Conservation (phyloP, 2,329 filamentous ascomycete genomes). For the Torrubiellomyces zombiae region DNA sequence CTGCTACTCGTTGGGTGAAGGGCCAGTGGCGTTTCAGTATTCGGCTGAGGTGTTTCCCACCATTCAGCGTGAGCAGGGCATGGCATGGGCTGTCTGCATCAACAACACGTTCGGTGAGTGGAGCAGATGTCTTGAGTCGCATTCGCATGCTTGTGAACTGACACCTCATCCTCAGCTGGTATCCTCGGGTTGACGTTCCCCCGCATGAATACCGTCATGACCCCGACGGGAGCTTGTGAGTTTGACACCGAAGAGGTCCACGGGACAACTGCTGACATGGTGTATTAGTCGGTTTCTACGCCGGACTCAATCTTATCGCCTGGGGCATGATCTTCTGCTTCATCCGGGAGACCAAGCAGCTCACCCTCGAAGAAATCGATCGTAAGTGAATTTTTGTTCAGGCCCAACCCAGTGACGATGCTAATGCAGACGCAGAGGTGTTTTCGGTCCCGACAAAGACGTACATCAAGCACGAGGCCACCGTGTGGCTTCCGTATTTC, state of each 20-base stretch:
- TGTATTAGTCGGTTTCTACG: slow-evolving; percentile 24
- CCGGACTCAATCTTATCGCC: slow-evolving; percentile 26
- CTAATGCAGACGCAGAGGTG: slow-evolving; percentile 10
- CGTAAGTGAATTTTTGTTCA: slow-evolving; percentile 5
- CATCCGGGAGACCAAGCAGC: slow-evolving; percentile 30
- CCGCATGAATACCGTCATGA: slow-evolving; percentile 15
- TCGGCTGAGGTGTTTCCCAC: slow-evolving; percentile 50
- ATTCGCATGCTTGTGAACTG: not conserved
- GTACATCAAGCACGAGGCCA: slow-evolving; percentile 16
- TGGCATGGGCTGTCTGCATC: slow-evolving; percentile 41
- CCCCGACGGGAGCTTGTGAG: slow-evolving; percentile 14
- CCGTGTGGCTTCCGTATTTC: slow-evolving; percentile 19
- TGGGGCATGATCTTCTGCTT: slow-evolving; percentile 30
- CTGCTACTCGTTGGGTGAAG: slow-evolving; percentile 30
- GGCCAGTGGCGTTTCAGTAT: slow-evolving; percentile 47
- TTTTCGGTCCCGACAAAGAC: slow-evolving; percentile 15
- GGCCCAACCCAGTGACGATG: not conserved
- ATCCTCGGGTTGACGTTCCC: slow-evolving; percentile 34
- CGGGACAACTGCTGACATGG: no score
- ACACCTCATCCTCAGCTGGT: slow-evolving; percentile 1
- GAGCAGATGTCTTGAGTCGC: no score
- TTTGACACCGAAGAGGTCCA: no score
- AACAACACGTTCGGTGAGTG: slow-evolving; percentile 12
- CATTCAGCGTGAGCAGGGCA: slow-evolving; percentile 49
- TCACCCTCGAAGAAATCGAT: slow-evolving; percentile 25